These are phyloP conservation scores for Calendula officinalis DNA, from an alignment of 129 eudicot genomes.

Conservation along the genomic window DNA sequence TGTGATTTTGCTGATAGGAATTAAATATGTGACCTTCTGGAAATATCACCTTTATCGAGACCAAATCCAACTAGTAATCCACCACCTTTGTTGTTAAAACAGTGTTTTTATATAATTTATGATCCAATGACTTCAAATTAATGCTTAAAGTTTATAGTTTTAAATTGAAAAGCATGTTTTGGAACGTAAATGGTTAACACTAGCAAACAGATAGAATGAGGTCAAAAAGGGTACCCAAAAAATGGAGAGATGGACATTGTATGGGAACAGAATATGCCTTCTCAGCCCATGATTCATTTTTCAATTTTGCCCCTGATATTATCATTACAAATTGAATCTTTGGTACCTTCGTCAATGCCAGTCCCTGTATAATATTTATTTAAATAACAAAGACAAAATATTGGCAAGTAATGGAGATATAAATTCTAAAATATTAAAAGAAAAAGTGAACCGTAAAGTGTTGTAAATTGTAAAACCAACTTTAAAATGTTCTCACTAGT, in stretches of 20 bases:
- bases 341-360: conserved; percentile 75
- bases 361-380: conserved; percentile 46
- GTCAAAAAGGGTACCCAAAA: conserved; percentile 49
- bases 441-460: too few relatives aligned
- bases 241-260: conserved; percentile 77
- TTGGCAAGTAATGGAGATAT: background rate
- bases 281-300: conserved; percentile 47
- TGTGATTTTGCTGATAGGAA: too few relatives aligned
- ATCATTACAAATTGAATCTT: conserved; percentile 62
- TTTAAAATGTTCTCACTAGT: too few relatives aligned
- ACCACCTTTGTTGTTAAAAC: too few relatives aligned
- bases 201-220: conserved; percentile 7
- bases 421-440: background rate
- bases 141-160: background rate
- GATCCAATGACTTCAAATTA: background rate
- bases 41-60: too few relatives aligned
- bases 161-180: background rate
- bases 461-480: too few relatives aligned
- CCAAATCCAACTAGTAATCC: too few relatives aligned
- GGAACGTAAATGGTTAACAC: background rate
- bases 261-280: conserved; percentile 62
- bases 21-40: too few relatives aligned
- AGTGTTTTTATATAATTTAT: background rate
- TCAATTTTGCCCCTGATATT: conserved; percentile 77
- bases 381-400: background rate